Evolutionary conservation across 192 early-diverging fungal genomes (phyloP), one percentile per base, ranked within the genome.

Genomic region (Coemansia sp.): DNA sequence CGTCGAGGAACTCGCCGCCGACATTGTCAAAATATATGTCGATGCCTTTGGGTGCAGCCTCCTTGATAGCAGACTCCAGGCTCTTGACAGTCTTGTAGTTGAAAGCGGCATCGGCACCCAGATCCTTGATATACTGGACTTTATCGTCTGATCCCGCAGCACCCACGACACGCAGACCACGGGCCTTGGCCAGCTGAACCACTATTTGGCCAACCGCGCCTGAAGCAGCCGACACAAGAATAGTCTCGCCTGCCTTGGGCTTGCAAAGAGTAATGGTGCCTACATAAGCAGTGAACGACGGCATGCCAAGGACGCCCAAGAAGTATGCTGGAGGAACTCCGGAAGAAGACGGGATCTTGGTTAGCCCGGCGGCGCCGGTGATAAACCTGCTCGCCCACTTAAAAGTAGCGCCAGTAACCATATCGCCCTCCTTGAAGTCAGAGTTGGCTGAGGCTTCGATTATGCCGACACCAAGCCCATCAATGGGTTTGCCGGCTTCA

Each of bases 1-100:
- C 81, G 14, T 94, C 91, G 8, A 96, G 78, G 52, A 81, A 82
- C 67, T 88, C 85, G 33, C 92, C 93, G 43, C 87, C 89, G 20
- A 94, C 89, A 40, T 89, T 83, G 49, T 94, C 91, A 70, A 86
- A 93, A 63, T 94, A 93, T 15, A 94, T 82, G 58, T 95, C 93
- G 49, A 95, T 82, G 37, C 94, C 92, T 9, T 89, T 67, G 21
- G 92, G 92, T 31, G 83, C 84, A 2, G 74, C 62, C 64, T 83
- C 62, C 31, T 53, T 73, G 16, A 96, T 83, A 15, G 80, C 82
- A 0, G 58, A 65, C 1, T 63, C 51, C 16, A 66, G 47, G 36
- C 62, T 55, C n/a, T 73, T 79, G 6, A 71, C 80, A 3, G 83
- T 92, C 70, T 94, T 96, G 87, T 96, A 96, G 81, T 96, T 96